These are phyloP conservation scores for Aspergillus heteromorphus DNA, from an alignment of 495 filamentous ascomycete genomes.

Conservation along the genomic window DNA sequence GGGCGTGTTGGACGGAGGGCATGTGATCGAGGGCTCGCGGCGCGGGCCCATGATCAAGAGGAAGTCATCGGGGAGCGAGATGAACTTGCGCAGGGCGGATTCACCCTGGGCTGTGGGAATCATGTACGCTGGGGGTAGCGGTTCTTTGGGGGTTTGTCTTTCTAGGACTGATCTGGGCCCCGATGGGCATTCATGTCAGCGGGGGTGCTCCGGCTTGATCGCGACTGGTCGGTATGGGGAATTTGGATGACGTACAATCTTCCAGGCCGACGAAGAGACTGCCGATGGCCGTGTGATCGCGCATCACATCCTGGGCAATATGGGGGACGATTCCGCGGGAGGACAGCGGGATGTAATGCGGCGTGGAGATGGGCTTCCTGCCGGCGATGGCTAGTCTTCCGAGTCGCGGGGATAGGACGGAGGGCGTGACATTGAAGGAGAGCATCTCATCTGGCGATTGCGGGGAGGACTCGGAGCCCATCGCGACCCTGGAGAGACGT, in stretches of 20 bases:
- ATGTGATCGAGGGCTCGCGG: conserved; percentile 66
- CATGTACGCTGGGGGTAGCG: conserved; percentile 46
- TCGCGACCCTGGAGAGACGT: conserved; percentile 14
- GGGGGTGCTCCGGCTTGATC: not conserved
- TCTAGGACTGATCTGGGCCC: conserved; percentile 66
- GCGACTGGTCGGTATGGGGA: not conserved
- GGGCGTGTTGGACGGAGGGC: conserved; percentile 68
- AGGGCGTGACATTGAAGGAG: conserved; percentile 29
- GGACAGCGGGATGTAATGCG: conserved; percentile 70
- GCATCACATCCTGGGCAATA: conserved; percentile 77
- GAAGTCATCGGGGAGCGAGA: conserved; percentile 46
- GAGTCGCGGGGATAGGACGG: conserved; percentile 45
- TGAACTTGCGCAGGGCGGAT: conserved; percentile 68
- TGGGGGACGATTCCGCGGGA: conserved; percentile 84
- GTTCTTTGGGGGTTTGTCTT: conserved; percentile 42
- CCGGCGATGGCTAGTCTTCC: conserved; percentile 59
- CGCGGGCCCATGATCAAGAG: conserved; percentile 76
- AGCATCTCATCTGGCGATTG: conserved; percentile 18
- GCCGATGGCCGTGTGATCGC: conserved; percentile 54
- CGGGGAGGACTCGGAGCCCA: conserved; percentile 21
- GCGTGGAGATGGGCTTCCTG: conserved; percentile 63
- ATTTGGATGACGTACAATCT: conserved; percentile 66
- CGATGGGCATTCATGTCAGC: conserved; percentile 28
- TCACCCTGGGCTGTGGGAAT: conserved; percentile 33
- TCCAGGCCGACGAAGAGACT: conserved; percentile 81